A percentile compares a stretch with the other conserved stretches of the same genome.
Conservation (phyloP, 495 filamentous ascomycete species). For the Pyronema omphalodes region DNA sequence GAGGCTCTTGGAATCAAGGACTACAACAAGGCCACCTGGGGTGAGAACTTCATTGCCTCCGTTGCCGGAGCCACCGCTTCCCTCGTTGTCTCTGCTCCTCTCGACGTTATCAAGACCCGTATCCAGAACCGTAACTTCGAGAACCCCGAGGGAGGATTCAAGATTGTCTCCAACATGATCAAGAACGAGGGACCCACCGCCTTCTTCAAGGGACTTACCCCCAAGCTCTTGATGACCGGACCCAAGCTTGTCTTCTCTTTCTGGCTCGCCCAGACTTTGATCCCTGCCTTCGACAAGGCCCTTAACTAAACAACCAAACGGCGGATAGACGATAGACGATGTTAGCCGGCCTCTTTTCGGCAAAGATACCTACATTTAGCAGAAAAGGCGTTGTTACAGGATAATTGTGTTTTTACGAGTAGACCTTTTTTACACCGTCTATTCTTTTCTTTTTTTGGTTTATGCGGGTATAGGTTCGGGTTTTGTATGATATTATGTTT, state of each 20-base stretch:
- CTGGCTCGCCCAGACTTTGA: conserved; percentile 46
- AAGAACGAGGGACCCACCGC: conserved; percentile 64
- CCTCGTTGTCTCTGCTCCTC: conserved; percentile 76
- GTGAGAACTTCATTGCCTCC: conserved; percentile 93
- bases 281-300: conserved; percentile 21
- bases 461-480: not conserved
- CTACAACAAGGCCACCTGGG: conserved; percentile 90
- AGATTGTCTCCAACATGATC: conserved; percentile 76
- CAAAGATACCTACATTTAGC: not conserved
- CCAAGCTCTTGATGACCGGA: conserved; percentile 96
- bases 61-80: conserved; percentile 85
- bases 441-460: not conserved
- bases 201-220: conserved; percentile 96
- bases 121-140: conserved; percentile 99
- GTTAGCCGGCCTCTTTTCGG: not conserved
- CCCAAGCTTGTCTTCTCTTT: conserved; percentile 98
- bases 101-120: conserved; percentile 97
- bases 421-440: not conserved
- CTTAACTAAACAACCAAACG: not conserved
- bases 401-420: not conserved
- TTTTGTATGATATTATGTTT: not conserved
- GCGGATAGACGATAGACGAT: not conserved
- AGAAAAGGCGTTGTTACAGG: not conserved
- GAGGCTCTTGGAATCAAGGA: conserved; percentile 72
- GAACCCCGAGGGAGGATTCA: conserved; percentile 82